Base-by-base conservation (phyloP, 73 alveolate species). In the Uronychia binucleata region DNA sequence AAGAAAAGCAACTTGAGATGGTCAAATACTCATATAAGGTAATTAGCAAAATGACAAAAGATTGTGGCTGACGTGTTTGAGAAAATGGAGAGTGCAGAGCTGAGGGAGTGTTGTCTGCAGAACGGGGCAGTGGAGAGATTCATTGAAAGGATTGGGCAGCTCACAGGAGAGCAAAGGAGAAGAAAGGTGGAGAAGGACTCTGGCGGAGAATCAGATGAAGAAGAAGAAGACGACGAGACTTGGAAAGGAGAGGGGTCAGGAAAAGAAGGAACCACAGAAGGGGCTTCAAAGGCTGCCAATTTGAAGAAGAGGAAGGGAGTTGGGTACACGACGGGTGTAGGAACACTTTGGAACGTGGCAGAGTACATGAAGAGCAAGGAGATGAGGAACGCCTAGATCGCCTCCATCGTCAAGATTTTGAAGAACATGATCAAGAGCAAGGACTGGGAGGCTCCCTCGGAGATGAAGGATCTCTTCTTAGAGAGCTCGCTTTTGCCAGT, bases 261-360 rank as follows among this genome's bases (percentile, higher is more conserved):
- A 19, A 46, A 46, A 46, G 67, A 46, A 46, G 67, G 67, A 46
- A 19, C 67, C 5, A 46, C 67, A 11, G 67, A 46, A 46, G 67
- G 19, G 19, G 5, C 67, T 46, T 11, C 67, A 5, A 46, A 46
- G 19, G n/a, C n/a, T n/a, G 80, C 82, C 32, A 92, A 92, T 67
- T 91, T 60, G 77, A 77, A 91, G 84, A 76, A 35, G 78, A 88
- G 93, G 58, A 95, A 90, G 80, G 98, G 98, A 34, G 98, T 95
- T 0, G 98, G 98, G 28, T 95, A 95, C 81, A 94, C 97, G 58
- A 97, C 99, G 0, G 99, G 99, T 1, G 96, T 94, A 30, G 97
- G 97, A 32, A 90, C 95, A 89, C 88, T 94, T 57, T 97, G 99
- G 99, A 97, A 97, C 86, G 98, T 97, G 14, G 86, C 85, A 57